Base-by-base conservation (phyloP, 2,329 filamentous ascomycete genomes). In the Colletotrichum lindemuthianum region DNA sequence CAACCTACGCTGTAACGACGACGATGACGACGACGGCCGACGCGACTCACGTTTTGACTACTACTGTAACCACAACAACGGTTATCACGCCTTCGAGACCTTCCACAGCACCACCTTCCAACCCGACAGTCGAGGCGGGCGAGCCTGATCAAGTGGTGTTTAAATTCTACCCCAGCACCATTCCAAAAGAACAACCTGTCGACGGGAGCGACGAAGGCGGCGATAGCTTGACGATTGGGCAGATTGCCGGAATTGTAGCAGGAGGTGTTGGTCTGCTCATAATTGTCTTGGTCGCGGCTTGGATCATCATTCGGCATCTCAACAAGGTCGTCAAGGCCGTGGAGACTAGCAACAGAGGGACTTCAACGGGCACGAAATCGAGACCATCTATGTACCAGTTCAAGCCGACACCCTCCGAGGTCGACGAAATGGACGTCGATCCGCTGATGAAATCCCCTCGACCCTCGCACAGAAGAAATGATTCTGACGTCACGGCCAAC, bases 241-340 rank as follows among this genome's bases (percentile, higher is more conserved):
- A 81, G 33, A 74, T 88, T 2, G 85, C 81, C 3, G 86, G 86
- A 2, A 85, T 88, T 24, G 78, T 88, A 39, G 82, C 79, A 2
- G 85, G 83, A 1, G 81, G 81, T 11, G 74, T 84, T 3, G 78
- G 76, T 0, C 70, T 88, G 10, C 73, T 88, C 2, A 59, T 84
- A 1, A 74, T 82, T 33, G 76, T 87, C 10, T 43, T 87, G 6
- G 73, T 78, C 2, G 79, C 79, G 0, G 76, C 84, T 2, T 82
- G 77, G 64, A 73, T 86, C 52, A 80, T 88, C 50, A 76, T 88
- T 49, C 78, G 81, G 2, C 81, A 80, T 9, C 77, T 88, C 13
- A 84, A 79, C 63, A 78, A 75, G 45, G 79, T 83, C 16, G 78
- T 81, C 68, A 74, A 73, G 34, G 76, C 76, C 7, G 75, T 80